Conservation (phyloP, 2,329 filamentous ascomycete genomes). For the Dryadomyces quercivorus region DNA sequence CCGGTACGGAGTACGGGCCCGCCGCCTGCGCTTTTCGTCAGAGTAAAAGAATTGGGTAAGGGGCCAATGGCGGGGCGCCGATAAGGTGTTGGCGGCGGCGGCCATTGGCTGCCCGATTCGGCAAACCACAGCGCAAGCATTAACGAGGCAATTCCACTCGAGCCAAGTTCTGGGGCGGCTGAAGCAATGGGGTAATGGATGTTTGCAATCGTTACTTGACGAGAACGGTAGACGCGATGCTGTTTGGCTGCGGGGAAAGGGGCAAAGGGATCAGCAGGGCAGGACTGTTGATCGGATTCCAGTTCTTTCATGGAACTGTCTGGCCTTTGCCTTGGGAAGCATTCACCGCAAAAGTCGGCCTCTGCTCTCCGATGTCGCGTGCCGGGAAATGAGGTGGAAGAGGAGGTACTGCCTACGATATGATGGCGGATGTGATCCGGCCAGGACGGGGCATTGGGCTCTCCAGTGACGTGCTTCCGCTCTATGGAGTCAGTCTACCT, state of each 20-base stretch:
- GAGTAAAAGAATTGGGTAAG: slow-evolving; percentile 11
- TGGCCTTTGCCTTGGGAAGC: not conserved
- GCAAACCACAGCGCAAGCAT: not conserved
- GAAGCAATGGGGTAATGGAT: slow-evolving; percentile 8
- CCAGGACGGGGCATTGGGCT: no score
- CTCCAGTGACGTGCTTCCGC: no score
- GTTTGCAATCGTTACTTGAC: slow-evolving; percentile 10
- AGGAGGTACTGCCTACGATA: no score
- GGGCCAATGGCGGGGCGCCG: slow-evolving; percentile 6
- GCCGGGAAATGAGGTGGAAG: not conserved
- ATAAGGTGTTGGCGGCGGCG: slow-evolving; percentile 7
- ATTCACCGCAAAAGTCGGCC: not conserved
- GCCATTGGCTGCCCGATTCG: slow-evolving; percentile 5
- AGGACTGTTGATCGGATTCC: not conserved
- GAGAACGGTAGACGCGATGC: not conserved
- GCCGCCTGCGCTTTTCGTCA: not conserved
- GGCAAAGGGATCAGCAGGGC: not conserved
- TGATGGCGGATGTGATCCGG: not conserved
- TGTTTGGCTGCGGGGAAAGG: slow-evolving; percentile 5
- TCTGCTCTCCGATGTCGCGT: slow-evolving; percentile 1
- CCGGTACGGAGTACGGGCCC: not conserved
- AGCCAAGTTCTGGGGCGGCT: no score
- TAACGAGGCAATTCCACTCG: not conserved
- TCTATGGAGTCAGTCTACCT: no score
- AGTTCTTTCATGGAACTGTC: no score